These are phyloP conservation scores for Penicillium sp. DNA, from an alignment of 2,329 filamentous ascomycete species.

Conservation along the genomic window DNA sequence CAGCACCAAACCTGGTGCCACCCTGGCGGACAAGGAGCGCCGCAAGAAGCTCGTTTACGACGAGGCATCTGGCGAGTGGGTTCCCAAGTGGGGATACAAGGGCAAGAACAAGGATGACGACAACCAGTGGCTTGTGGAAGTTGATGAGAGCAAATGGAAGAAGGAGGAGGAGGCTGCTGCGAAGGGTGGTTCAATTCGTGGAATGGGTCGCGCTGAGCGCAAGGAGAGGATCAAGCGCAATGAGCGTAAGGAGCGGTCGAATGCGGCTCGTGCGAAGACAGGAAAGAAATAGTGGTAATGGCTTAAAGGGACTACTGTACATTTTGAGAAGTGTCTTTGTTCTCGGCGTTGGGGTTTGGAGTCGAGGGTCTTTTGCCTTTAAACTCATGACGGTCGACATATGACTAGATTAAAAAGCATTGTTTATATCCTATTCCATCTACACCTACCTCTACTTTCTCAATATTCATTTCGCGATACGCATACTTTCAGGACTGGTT, in stretches of 20 bases:
- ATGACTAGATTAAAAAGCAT: constrained; percentile 24
- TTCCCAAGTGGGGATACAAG: constrained; percentile 92
- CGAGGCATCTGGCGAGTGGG: constrained; percentile 81
- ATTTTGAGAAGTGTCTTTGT: constrained; percentile 13
- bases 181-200: constrained; percentile 63
- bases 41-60: constrained; percentile 74
- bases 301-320: constrained; percentile 8
- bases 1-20: constrained; percentile 61
- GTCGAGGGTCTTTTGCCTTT: constrained; percentile 16
- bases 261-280: constrained; percentile 53
- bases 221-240: constrained; percentile 63
- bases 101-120: constrained; percentile 82
- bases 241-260: constrained; percentile 67
- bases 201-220: constrained; percentile 65
- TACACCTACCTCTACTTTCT: neutral
- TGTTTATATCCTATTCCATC: constrained; percentile 10
- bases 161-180: constrained; percentile 58
- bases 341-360: constrained; percentile 28
- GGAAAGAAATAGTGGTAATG: constrained; percentile 20
- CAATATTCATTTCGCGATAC: neutral
- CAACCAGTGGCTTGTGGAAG: constrained; percentile 86
- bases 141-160: constrained; percentile 73
- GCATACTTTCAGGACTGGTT: no score
- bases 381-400: constrained; percentile 17
- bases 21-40: constrained; percentile 64